Base-by-base conservation (phyloP, 148 eudicot species). In the Talinum fruticosum region DNA sequence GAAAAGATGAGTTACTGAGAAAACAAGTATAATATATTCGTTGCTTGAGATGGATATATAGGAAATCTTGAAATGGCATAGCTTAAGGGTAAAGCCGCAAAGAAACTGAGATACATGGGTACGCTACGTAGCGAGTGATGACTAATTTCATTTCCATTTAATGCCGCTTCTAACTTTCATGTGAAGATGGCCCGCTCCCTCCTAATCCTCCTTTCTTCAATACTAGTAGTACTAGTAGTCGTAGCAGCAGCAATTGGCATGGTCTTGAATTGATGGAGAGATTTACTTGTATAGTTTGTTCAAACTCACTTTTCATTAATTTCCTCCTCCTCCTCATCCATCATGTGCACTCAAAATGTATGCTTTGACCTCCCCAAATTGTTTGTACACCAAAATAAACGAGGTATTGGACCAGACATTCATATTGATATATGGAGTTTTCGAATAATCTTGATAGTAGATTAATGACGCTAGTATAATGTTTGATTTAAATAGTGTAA, bases 161-260 rank as follows among this genome's bases (percentile, higher is more conserved):
- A 77, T 81, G 77, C 37, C 15, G 45, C 51, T 76, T 36, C 49
- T 66, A 72, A 34, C 76, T 66, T 72, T 73, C 80, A 81, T 81
- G 84, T 81, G 84, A 76, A 37, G 41, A 51, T 64, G 62, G 59
- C 36, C 6, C 26, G 76, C 77, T 49, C 83, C 76, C 77, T 49
- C 83, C 76, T 47, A 23, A 35, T 23, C 4, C 72, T 38, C 32
- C 29, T 19, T 59, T n/a, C n/a, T n/a, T n/a, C n/a, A n/a, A n/a
- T n/a, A n/a, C 28, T 59, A 1, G 45, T 35, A n/a, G 24, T 23
- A 21, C 26, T 1, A 66, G 16, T 32, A 28, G n/a, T n/a, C 35
- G 69, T 30, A 30, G 14, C 5, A 10, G 3, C 13, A 23, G 44
- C 7, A 0, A 21, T 8, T 35, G 23, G 19, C 0, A 64, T 8